These are phyloP conservation scores for Clohesyomyces aquaticus DNA, from an alignment of 495 filamentous ascomycete species.

Conservation along the genomic window DNA sequence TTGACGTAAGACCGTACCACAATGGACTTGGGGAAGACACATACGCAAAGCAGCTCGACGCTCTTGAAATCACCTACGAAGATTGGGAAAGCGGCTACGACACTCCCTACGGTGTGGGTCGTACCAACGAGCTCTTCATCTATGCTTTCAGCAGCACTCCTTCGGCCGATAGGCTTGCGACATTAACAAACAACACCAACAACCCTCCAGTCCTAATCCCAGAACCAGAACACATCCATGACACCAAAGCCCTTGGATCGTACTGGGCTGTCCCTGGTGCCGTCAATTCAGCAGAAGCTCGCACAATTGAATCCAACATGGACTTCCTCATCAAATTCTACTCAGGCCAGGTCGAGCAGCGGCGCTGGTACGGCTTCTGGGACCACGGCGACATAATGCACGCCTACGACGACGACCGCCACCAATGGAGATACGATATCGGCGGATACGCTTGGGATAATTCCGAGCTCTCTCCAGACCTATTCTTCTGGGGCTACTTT, in stretches of 20 bases:
- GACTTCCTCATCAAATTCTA: constrained; percentile 26
- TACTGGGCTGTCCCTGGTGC: constrained; percentile 10
- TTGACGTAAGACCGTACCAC: constrained; percentile 22
- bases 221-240: constrained; percentile 11
- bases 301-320: constrained; percentile 13
- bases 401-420: constrained; percentile 21
- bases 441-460: constrained; percentile 27
- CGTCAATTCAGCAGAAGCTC: not conserved
- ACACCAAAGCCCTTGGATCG: constrained; percentile 12
- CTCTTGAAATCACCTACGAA: constrained; percentile 23
- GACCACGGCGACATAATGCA: constrained; percentile 28
- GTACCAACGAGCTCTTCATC: constrained; percentile 25
- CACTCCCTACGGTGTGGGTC: constrained; percentile 19
- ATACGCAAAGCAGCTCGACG: constrained; percentile 22
- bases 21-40: constrained; percentile 24
- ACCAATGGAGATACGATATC: constrained; percentile 23
- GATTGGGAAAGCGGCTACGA: constrained; percentile 23
- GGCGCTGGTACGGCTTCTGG: constrained; percentile 26
- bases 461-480: constrained; percentile 22
- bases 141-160: constrained; percentile 25
- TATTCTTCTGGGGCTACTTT: constrained; percentile 25
- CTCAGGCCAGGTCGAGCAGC: constrained; percentile 19
- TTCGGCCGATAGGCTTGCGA: constrained; percentile 10
- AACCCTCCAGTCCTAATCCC: constrained; percentile 20
- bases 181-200: constrained; percentile 19